A percentile compares a stretch with the other conserved stretches of the same genome.
These are phyloP conservation scores for Colletotrichum godetiae DNA, from an alignment of 2,329 filamentous ascomycete species.

Conservation along the genomic window DNA sequence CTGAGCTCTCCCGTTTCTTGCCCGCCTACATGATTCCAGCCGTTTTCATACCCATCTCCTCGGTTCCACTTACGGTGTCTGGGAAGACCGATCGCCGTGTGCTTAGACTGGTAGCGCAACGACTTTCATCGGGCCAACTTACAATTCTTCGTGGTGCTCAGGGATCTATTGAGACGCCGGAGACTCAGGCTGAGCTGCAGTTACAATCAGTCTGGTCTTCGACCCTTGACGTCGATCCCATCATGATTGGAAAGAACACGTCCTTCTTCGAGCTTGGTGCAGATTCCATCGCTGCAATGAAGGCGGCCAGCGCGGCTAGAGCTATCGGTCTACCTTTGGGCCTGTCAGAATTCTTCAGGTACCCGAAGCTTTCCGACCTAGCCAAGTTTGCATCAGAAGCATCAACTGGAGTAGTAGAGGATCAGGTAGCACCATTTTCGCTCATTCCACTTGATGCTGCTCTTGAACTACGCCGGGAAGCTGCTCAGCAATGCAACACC, in stretches of 20 bases:
- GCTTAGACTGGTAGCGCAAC: too few relatives aligned
- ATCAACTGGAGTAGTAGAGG: not conserved
- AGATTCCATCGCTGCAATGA: not conserved
- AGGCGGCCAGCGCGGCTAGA: not conserved
- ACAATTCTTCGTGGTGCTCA: not conserved
- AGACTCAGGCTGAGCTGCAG: not conserved
- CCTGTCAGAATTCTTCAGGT: not conserved
- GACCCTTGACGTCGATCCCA: not conserved
- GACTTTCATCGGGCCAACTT: not conserved
- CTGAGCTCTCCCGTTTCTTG: not conserved
- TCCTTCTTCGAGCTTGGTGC: not conserved
- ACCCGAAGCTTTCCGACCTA: not conserved
- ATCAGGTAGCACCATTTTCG: not conserved
- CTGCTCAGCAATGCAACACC: not conserved
- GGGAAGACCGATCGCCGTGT: too few relatives aligned
- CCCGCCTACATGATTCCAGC: not conserved
- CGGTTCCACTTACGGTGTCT: too few relatives aligned
- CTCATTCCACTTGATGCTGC: not conserved
- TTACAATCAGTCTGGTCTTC: not conserved
- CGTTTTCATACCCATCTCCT: not conserved
- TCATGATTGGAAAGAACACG: not conserved
- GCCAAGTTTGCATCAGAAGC: not conserved
- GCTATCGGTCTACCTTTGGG: not conserved
- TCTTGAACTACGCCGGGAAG: not conserved
- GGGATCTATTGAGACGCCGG: not conserved